A percentile compares a stretch with the other conserved stretches of the same genome.
These are phyloP conservation scores for Populus euphratica DNA, from an alignment of 345 rosid genomes.

Conservation along the genomic window DNA sequence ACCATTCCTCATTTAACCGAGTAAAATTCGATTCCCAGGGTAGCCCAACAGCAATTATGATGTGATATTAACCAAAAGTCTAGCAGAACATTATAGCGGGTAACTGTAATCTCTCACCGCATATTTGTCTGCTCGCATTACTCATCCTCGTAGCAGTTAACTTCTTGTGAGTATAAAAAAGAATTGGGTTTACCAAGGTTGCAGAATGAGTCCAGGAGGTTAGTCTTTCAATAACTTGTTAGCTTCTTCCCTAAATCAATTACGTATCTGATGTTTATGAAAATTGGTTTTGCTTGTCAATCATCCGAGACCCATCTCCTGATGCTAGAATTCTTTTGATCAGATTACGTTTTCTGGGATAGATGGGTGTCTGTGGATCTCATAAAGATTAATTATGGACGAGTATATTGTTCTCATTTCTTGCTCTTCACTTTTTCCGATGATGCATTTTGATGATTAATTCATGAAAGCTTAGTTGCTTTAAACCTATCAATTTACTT, in stretches of 20 bases:
- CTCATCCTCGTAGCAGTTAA: background rate
- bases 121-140: background rate
- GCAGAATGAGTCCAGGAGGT: background rate
- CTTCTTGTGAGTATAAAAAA: background rate
- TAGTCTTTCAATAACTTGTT: background rate
- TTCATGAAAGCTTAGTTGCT: background rate
- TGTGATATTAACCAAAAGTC: background rate
- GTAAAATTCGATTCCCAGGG: background rate
- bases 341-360: background rate
- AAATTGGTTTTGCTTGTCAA: background rate
- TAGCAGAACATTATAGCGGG: too few relatives aligned
- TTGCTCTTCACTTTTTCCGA: background rate
- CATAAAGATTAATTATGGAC: background rate
- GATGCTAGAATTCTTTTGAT: background rate
- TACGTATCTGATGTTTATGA: background rate
- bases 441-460: slow-evolving; percentile 3
- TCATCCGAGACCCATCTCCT: background rate
- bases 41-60: background rate
- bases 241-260: background rate
- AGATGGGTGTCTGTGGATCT: background rate
- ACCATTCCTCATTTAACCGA: too few relatives aligned
- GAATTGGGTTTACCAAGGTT: background rate
- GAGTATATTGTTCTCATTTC: background rate
- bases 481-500: background rate
- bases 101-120: background rate